A percentile compares a stretch with the other conserved stretches of the same genome.
Evolutionary conservation across 768 basidiomycete genomes (phyloP).

Genomic region (Arthromyces matolae): DNA sequence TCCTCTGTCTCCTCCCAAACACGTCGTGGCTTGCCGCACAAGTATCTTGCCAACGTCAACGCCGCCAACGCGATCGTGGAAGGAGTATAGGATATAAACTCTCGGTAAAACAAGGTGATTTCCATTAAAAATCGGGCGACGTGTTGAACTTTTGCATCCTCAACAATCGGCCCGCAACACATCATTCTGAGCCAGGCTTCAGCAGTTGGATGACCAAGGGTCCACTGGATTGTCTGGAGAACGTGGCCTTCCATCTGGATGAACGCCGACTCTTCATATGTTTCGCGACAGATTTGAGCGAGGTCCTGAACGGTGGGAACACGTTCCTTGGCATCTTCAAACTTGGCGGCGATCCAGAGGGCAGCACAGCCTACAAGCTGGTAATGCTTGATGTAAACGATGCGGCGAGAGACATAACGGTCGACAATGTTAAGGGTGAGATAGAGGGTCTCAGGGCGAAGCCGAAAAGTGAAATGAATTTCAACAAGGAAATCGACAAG

Average conservation of each 20-base stretch:
- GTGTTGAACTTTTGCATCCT: slow-evolving; percentile 89
- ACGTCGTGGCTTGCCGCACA: slow-evolving; percentile 77
- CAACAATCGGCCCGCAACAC: slow-evolving; percentile 69
- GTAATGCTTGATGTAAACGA: slow-evolving; percentile 99
- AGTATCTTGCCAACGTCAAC: slow-evolving; percentile 81
- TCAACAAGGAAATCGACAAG: slow-evolving; percentile 99
- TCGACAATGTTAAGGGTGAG: slow-evolving; percentile 98
- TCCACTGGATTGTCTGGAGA: slow-evolving; percentile 94
- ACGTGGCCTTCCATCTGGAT: slow-evolving; percentile 99
- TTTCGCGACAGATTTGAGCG: slow-evolving; percentile 91
- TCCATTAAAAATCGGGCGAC: slow-evolving; percentile 99
- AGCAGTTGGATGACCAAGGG: slow-evolving; percentile 93
- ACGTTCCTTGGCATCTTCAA: slow-evolving; percentile 98
- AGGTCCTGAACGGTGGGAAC: slow-evolving; percentile 95
- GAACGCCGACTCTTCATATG: slow-evolving; percentile 96
- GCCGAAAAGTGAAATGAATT: slow-evolving; percentile 95
- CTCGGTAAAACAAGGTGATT: slow-evolving; percentile 95
- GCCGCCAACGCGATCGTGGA: slow-evolving; percentile 89
- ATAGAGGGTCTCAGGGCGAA: slow-evolving; percentile 97
- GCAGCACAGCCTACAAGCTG: slow-evolving; percentile 98
- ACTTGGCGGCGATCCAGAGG: slow-evolving; percentile 98
- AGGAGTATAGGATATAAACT: slow-evolving; percentile 83
- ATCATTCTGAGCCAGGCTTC: slow-evolving; percentile 93
- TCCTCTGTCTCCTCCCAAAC: slow-evolving; percentile 83
- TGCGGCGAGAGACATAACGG: slow-evolving; percentile 96